A percentile compares a stretch with the other conserved stretches of the same genome.
Evolutionary conservation across 106 monocot genomes (phyloP).

Genomic region (Platanthera zijinensis): DNA sequence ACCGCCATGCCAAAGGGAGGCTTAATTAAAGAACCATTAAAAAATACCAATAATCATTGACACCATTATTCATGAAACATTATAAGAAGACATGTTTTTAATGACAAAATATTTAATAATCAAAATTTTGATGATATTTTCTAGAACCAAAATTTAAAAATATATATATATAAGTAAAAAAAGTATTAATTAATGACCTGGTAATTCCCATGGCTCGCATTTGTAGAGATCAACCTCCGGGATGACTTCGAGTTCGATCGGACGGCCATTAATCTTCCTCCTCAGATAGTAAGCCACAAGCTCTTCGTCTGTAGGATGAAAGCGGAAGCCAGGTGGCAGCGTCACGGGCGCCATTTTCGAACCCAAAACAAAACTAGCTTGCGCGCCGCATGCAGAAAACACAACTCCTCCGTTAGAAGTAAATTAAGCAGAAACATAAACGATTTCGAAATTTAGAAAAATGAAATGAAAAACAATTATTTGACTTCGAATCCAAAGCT

Average conservation of each 20-base stretch:
- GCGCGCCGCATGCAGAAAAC: too few species aligned
- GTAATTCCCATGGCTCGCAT: constrained; percentile 28
- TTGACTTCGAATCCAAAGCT: neutral
- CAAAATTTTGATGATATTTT: too few species aligned
- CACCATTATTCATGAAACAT: too few species aligned
- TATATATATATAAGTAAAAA: too few species aligned
- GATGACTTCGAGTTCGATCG: constrained; percentile 20
- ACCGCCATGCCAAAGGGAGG: too few species aligned
- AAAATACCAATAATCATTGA: too few species aligned
- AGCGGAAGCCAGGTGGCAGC: constrained; percentile 13
- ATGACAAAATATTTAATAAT: too few species aligned
- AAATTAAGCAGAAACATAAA: neutral
- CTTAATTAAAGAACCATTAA: too few species aligned
- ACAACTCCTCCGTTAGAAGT: neutral
- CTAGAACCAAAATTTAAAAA: too few species aligned
- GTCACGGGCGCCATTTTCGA: constrained; percentile 16
- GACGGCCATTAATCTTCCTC: constrained; percentile 18
- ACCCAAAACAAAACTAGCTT: too few species aligned
- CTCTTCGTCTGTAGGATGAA: constrained; percentile 9
- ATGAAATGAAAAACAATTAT: neutral
- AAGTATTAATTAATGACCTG: constrained; percentile 6
- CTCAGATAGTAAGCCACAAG: constrained; percentile 12
- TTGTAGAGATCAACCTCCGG: constrained; percentile 27
- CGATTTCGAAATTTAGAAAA: neutral
- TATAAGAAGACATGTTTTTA: too few species aligned